Conservation (phyloP, 2,329 filamentous ascomycete genomes). For the Penicillium concentricum region DNA sequence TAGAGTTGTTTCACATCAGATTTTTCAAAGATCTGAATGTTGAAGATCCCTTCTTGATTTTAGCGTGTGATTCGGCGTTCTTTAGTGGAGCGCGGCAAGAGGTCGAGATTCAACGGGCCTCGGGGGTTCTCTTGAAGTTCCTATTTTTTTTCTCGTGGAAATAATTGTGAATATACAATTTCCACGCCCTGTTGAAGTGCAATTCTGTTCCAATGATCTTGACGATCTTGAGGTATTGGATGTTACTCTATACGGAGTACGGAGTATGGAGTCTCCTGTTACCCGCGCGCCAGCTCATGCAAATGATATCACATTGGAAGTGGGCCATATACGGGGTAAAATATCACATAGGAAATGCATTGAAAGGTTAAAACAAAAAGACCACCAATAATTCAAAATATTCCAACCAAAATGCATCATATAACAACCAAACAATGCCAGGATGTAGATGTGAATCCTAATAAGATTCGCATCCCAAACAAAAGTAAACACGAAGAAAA, state of each 20-base stretch:
- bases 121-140: not conserved
- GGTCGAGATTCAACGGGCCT: conserved; percentile 10
- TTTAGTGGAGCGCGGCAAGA: conserved; percentile 17
- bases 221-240: not conserved
- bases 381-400: conserved; percentile 1
- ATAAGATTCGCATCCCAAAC: not conserved
- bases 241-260: no score
- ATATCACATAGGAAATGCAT: not conserved
- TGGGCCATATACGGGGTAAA: not conserved
- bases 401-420: conserved; percentile 6
- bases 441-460: not conserved
- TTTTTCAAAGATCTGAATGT: conserved; percentile 9
- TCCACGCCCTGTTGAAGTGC: not conserved
- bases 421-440: conserved; percentile 2
- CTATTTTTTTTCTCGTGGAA: not conserved
- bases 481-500: not conserved
- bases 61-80: conserved; percentile 22
- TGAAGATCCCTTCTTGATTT: conserved; percentile 12
- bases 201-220: no score
- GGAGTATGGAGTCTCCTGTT: not conserved
- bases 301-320: conserved; percentile 12
- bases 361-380: not conserved
- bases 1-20: conserved; percentile 9
- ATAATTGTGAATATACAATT: not conserved
- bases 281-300: conserved; percentile 17